Evolutionary conservation across 768 basidiomycete species (phyloP).

Genomic region (Terana coerulea): DNA sequence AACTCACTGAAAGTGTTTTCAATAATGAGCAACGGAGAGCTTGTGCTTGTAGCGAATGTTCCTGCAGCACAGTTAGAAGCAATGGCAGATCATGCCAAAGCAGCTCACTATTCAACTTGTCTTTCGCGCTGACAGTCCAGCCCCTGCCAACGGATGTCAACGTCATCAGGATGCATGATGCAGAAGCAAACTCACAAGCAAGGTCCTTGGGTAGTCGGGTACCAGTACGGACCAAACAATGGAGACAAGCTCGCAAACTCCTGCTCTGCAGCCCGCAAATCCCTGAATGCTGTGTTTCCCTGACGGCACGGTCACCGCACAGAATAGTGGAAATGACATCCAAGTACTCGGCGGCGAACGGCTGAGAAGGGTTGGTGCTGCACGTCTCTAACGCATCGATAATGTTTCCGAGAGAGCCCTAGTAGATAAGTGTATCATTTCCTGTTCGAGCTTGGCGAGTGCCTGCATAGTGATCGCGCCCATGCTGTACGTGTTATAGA

Average conservation of each 20-base stretch:
- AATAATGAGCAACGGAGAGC: conserved; percentile 24
- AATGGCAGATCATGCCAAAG: too few relatives aligned
- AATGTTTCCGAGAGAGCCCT: not conserved
- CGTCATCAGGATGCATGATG: too few relatives aligned
- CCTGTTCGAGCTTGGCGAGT: conserved; percentile 3
- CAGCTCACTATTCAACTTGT: not conserved
- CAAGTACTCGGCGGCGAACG: not conserved
- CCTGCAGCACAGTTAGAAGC: not conserved
- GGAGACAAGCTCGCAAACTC: not conserved
- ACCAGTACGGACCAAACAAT: not conserved
- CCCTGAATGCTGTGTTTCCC: not conserved
- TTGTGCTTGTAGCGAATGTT: conserved; percentile 19
- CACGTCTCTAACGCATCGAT: not conserved
- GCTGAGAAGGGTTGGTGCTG: not conserved
- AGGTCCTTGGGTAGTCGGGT: not conserved
- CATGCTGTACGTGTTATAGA: conserved; percentile 3
- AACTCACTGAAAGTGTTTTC: conserved; percentile 18
- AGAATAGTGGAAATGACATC: not conserved
- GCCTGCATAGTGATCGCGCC: not conserved
- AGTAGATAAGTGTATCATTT: not conserved
- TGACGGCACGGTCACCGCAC: not conserved
- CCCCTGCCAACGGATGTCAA: not conserved
- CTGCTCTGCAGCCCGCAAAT: not conserved
- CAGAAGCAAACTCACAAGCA: not conserved
- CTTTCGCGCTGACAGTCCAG: not conserved